Evolutionary conservation across 768 basidiomycete genomes (phyloP).

Genomic region (Collybiopsis luxurians): DNA sequence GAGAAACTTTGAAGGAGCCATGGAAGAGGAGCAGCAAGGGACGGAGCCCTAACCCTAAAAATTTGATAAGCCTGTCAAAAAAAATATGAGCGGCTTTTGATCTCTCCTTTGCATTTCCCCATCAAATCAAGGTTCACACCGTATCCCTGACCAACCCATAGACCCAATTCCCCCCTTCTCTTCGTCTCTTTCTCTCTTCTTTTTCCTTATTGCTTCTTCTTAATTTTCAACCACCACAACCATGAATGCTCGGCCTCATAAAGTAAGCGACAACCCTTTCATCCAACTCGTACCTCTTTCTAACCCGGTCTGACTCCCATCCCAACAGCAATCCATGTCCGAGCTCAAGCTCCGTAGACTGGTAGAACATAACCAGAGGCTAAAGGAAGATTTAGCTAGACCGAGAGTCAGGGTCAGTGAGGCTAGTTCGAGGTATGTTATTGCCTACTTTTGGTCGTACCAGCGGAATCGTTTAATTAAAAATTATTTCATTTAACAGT

Average conservation of each 20-base stretch:
- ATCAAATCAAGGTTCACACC: no score
- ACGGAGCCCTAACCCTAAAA: not conserved
- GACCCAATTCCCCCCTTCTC: conserved; percentile 3
- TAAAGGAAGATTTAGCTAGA: conserved; percentile 55
- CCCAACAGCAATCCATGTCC: conserved; percentile 77
- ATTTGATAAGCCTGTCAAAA: no score
- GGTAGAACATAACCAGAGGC: conserved; percentile 68
- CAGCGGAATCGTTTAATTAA: not conserved
- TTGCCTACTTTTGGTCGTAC: not conserved
- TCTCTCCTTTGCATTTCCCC: no score
- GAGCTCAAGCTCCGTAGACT: conserved; percentile 79
- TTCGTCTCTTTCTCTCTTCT: not conserved
- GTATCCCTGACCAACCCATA: conserved; percentile 9
- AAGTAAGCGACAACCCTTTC: conserved; percentile 41
- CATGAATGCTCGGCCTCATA: conserved; percentile 78
- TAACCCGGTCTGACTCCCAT: not conserved
- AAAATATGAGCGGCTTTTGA: not conserved
- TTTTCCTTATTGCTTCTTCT: not conserved
- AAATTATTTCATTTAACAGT: conserved; percentile 36
- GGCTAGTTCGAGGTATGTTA: conserved; percentile 73
- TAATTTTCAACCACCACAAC: conserved; percentile 15
- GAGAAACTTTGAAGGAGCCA: not conserved
- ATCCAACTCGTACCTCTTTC: not conserved
- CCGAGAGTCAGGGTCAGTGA: conserved; percentile 74
- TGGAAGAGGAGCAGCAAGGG: not conserved